Conservation (phyloP, 495 filamentous ascomycete genomes). For the Penicillium malachiteum region DNA sequence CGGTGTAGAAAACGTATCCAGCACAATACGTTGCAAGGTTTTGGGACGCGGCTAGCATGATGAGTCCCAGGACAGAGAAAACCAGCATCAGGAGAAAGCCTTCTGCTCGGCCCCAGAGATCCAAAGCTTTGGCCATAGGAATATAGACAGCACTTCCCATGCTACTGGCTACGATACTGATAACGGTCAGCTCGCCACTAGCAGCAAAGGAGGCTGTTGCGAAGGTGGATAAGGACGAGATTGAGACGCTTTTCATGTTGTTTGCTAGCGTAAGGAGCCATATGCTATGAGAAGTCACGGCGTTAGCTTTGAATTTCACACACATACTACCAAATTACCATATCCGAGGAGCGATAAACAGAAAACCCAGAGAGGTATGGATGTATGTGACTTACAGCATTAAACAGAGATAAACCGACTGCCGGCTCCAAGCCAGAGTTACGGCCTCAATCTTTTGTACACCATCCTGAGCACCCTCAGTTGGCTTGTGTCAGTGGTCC, state of each 20-base stretch:
- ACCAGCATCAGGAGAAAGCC: slow-evolving; percentile 47
- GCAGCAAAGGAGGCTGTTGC: slow-evolving; percentile 48
- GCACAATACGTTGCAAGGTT: slow-evolving; percentile 45
- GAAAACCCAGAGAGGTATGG: neutral
- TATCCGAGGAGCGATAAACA: too few species aligned
- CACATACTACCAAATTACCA: too few species aligned
- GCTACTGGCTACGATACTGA: slow-evolving; percentile 50
- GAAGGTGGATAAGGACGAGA: slow-evolving; percentile 23
- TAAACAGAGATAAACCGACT: slow-evolving; percentile 9
- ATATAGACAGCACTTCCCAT: slow-evolving; percentile 37
- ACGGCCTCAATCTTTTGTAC: slow-evolving; percentile 23
- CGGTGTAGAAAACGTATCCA: slow-evolving; percentile 40
- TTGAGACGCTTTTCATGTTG: slow-evolving; percentile 30
- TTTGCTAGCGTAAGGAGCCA: slow-evolving; percentile 43
- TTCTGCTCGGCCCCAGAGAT: slow-evolving; percentile 59
- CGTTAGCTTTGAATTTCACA: neutral
- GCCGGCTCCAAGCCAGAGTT: slow-evolving; percentile 16
- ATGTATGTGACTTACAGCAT: neutral
- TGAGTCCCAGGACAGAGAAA: slow-evolving; percentile 33
- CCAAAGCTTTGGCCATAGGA: slow-evolving; percentile 63
- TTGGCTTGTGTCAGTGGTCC: too few species aligned
- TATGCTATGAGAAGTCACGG: slow-evolving; percentile 22
- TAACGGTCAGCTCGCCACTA: slow-evolving; percentile 55
- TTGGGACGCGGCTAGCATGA: slow-evolving; percentile 45
- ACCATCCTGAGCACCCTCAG: slow-evolving; percentile 17